These are phyloP conservation scores for Cladosporium colombiae DNA, from an alignment of 2,329 filamentous ascomycete genomes.

Conservation along the genomic window DNA sequence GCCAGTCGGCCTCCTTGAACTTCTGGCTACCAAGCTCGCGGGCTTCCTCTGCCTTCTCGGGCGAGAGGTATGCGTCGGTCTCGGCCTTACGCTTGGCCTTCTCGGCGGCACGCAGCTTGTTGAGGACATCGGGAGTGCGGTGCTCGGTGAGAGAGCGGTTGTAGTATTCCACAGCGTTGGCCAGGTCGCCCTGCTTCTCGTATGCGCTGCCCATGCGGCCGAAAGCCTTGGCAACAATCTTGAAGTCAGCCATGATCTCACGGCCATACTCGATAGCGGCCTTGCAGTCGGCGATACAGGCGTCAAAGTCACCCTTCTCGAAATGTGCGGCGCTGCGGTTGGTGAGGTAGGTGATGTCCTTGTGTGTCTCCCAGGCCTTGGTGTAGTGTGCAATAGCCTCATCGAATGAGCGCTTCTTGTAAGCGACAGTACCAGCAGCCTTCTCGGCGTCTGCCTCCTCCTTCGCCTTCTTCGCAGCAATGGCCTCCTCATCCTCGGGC, in stretches of 20 bases:
- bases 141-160: conserved; percentile 94
- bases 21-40: conserved; percentile 93
- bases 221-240: conserved; percentile 96
- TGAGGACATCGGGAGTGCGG: conserved; percentile 88
- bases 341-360: conserved; percentile 97
- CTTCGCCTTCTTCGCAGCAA: conserved; percentile 86
- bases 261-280: conserved; percentile 89
- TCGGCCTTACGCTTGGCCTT: conserved; percentile 78
- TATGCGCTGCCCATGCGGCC: conserved; percentile 92
- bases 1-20: conserved; percentile 97
- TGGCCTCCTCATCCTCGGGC: conserved; percentile 75
- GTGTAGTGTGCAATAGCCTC: conserved; percentile 90
- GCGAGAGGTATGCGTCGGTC: conserved; percentile 80
- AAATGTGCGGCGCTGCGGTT: conserved; percentile 93
- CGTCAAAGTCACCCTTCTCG: conserved; percentile 93
- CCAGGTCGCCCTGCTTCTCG: conserved; percentile 81
- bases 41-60: conserved; percentile 89
- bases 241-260: conserved; percentile 90
- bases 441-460: conserved; percentile 93
- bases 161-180: conserved; percentile 83
- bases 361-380: conserved; percentile 91
- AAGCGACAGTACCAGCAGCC: conserved; percentile 86
- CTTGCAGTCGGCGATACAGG: conserved; percentile 81
- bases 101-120: conserved; percentile 88
- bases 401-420: conserved; percentile 98